Evolutionary conservation across 371 early-diverging fungal species (phyloP), one percentile per base, ranked within the genome.

Genomic region (Rhizopus microsporus): DNA sequence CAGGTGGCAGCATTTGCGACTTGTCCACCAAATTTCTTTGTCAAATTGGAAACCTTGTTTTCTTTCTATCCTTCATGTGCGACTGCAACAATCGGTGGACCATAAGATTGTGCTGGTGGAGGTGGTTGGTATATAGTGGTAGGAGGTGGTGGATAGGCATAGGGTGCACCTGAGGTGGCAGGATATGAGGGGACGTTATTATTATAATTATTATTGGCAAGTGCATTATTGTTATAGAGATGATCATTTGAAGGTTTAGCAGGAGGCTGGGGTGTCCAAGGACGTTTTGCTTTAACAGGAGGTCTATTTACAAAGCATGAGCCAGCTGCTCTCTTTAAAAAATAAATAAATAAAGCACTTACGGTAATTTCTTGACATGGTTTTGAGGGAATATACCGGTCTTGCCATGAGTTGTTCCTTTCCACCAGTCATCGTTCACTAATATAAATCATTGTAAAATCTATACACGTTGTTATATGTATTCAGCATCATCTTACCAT

Each of bases 361-460:
- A 72, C 71, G 63, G 37, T 52, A 72, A 51, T 33, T 72, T 75
- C 30, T 74, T 63, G 44, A 80, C 80, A 60, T 80, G 75, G 42
- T 77, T 80, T 49, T 75, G 73, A 40, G 80, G 80, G 63, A 80
- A 80, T 35, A 80, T 77, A 40, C 80, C 80, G 0, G 73, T 52
- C 38, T 68, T 68, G 7, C 75, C 77, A 46, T 77, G 55, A 7
- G 77, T 54, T 42, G 62, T 60, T 32, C 80, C 77, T 52, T 74
- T 68, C 75, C 75, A 80, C 77, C 80, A 80, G 53, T 80, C 80
- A 56, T 74, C 67, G 43, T 80, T 80, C 42, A 80, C 80, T 77
- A 51, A 47, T 16, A 23, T 13, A 59, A 48, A 29, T 23, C 4
- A 39, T 9, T 55, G 3, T 17, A 35, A 35, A 34, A 12, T 35